These are phyloP conservation scores for Phymatotrichopsis omnivora DNA, from an alignment of 2,329 filamentous ascomycete species.

Conservation along the genomic window DNA sequence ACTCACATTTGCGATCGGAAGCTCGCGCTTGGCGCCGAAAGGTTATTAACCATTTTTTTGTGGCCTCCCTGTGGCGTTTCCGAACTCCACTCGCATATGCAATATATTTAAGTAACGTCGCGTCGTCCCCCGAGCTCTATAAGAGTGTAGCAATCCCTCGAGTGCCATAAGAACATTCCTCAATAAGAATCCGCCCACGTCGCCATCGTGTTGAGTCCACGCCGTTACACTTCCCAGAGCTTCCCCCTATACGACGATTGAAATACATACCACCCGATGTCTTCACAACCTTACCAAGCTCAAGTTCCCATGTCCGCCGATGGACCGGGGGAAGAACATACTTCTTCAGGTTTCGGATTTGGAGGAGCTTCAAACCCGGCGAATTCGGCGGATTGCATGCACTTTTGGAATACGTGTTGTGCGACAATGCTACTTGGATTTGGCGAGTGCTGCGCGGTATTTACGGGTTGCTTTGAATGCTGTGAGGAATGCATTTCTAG, in stretches of 20 bases:
- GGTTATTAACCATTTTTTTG: too few relatives aligned
- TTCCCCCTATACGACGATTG: not conserved
- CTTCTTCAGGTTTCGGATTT: too few relatives aligned
- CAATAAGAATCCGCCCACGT: too few relatives aligned
- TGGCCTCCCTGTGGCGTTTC: too few relatives aligned
- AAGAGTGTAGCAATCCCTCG: too few relatives aligned
- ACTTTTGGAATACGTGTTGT: conserved; percentile 15
- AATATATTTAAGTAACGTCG: too few relatives aligned
- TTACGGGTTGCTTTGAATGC: conserved; percentile 9
- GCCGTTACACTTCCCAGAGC: not conserved
- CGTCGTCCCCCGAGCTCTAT: too few relatives aligned
- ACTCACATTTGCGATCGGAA: too few relatives aligned
- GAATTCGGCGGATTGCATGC: conserved; percentile 7
- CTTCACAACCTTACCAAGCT: not conserved
- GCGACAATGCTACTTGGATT: not conserved
- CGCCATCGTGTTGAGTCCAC: not conserved
- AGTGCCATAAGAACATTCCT: too few relatives aligned
- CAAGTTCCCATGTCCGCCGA: not conserved
- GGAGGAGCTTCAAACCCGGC: too few relatives aligned
- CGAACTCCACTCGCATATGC: too few relatives aligned
- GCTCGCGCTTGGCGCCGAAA: too few relatives aligned
- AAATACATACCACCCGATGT: not conserved
- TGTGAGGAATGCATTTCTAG: conserved; percentile 6
- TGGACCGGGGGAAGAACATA: not conserved
- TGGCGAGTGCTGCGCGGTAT: conserved; percentile 5